Conservation (phyloP, 768 basidiomycete genomes). For the Trametes cinnabarina region DNA sequence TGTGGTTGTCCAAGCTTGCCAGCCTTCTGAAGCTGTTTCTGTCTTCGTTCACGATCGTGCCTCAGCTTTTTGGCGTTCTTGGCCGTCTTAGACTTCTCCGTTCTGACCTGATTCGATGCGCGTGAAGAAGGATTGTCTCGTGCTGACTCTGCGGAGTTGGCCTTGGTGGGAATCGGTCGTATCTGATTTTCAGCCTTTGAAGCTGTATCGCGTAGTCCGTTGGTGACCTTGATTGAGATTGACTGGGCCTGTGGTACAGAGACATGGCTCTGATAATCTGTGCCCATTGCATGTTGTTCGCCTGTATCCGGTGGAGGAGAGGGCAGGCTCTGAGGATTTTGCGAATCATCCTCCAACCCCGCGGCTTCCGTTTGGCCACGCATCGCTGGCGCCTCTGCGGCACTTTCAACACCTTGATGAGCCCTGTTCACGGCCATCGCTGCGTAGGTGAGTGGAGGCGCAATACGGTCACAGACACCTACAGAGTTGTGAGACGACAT, state of each 20-base stretch:
- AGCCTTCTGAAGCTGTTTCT: background rate
- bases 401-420: background rate
- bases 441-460: too few species aligned
- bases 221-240: background rate
- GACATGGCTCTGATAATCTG: too few species aligned
- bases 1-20: background rate
- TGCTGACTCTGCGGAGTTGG: too few species aligned
- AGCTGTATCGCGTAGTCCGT: background rate
- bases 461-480: too few species aligned
- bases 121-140: too few species aligned
- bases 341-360: background rate
- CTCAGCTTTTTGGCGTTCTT: background rate
- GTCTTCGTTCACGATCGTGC: background rate
- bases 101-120: background rate
- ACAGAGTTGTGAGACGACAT: background rate
- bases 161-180: too few species aligned
- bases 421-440: too few species aligned
- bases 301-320: conserved; percentile 5
- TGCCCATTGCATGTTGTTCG: background rate
- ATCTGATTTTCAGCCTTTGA: background rate
- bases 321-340: conserved; percentile 11
- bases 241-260: too few species aligned
- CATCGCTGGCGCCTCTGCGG: background rate
- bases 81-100: background rate
- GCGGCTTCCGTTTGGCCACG: background rate